phyloP scores from a whole-genome alignment of 2,329 filamentous ascomycete species.

The Alternaria tenuissima region DNA sequence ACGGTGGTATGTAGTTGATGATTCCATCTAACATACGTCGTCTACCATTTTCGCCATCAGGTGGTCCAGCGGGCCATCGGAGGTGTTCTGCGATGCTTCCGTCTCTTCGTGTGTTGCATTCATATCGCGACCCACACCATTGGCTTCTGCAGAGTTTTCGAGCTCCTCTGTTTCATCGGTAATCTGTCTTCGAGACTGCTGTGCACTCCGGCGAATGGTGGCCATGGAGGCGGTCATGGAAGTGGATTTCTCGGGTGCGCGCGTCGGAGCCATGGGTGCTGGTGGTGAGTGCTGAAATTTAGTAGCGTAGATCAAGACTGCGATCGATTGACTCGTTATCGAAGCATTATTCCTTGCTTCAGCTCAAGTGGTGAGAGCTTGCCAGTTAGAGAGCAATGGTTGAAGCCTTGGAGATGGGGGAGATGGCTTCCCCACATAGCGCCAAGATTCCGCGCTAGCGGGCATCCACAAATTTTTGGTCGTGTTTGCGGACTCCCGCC shows the following conservation, averaged over 20 bases:
- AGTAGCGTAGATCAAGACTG: conserved; percentile 12
- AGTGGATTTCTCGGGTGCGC: conserved; percentile 20
- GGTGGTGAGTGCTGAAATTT: conserved; percentile 23
- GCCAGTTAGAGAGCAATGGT: neutral
- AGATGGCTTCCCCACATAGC: conserved; percentile 26
- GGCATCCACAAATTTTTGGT: conserved; percentile 42
- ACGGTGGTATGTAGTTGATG: neutral
- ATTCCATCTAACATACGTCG: conserved; percentile 28
- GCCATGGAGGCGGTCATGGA: conserved; percentile 5
- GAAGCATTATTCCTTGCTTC: neutral
- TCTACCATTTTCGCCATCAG: conserved; percentile 33
- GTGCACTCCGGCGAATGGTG: conserved; percentile 17
- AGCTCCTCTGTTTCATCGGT: conserved; percentile 16
- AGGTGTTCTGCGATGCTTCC: conserved; percentile 15
- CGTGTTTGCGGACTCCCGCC: conserved; percentile 26
- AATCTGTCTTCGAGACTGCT: conserved; percentile 13
- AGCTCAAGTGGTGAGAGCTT: neutral
- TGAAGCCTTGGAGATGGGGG: neutral
- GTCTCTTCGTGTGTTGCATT: conserved; percentile 9
- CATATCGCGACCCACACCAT: conserved; percentile 12
- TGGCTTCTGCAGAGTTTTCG: conserved; percentile 3
- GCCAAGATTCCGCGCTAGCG: conserved; percentile 43
- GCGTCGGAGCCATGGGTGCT: conserved; percentile 27
- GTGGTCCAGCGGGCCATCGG: conserved; percentile 17
- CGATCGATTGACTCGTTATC: conserved; percentile 4